Conservation (phyloP, 306 rosid genomes). For the Prunus padus region DNA sequence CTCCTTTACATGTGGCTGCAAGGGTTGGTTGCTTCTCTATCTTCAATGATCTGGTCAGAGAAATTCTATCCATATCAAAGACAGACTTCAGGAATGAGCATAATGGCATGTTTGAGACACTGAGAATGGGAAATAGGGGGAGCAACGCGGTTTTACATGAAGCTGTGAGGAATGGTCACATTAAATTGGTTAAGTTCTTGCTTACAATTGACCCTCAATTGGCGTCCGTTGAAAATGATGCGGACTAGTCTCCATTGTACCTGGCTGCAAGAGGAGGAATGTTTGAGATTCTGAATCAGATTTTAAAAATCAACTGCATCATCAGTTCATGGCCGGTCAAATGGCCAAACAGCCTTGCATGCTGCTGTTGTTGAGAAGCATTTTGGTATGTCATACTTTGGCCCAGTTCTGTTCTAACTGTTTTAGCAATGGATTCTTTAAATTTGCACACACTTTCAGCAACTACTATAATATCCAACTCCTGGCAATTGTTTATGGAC, state of each 20-base stretch:
- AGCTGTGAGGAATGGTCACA: neutral
- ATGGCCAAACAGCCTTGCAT: constrained; percentile 14
- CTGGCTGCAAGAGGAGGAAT: constrained; percentile 10
- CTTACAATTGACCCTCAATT: neutral
- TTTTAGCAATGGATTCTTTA: no score
- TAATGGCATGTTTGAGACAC: neutral
- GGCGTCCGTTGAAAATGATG: neutral
- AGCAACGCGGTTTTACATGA: neutral
- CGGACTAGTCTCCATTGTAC: neutral
- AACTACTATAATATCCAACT: no score
- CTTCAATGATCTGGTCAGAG: neutral
- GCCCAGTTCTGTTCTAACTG: no score
- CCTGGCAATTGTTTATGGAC: no score
- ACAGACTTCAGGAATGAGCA: neutral
- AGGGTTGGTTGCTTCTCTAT: constrained; percentile 5
- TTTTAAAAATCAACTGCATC: neutral
- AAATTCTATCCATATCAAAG: neutral
- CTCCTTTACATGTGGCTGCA: neutral
- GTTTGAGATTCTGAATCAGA: neutral
- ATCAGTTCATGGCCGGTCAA: neutral
- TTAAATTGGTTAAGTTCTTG: neutral
- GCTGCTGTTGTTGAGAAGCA: constrained; percentile 2
- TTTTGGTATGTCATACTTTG: neutral
- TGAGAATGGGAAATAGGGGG: neutral
- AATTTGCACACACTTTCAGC: no score